Base-by-base conservation (phyloP, 2,329 filamentous ascomycete species). In the Colletotrichum sp. region DNA sequence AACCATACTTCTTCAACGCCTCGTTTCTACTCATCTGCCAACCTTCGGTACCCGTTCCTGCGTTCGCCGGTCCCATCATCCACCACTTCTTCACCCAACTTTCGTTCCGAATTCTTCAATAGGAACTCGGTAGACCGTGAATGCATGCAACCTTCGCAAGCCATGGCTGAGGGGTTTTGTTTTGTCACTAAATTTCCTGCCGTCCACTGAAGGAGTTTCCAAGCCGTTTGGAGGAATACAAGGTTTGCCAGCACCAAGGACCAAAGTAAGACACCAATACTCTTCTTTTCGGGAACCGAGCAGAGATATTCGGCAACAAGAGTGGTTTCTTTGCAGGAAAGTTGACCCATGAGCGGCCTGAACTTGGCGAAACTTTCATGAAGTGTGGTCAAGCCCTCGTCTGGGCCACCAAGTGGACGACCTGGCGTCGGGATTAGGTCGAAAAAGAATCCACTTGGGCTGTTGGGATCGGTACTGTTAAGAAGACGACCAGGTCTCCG, bases 81-180 rank as follows among this genome's bases (percentile, higher is more conserved):
- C 15, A 26, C 52, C 3, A 1, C 52, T 0, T 26, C 24, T 57
- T 0, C 12, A 3, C 0, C 52, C 1, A 57, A 0, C 52, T 57
- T 57, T 26, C 0, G n/a, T 57, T 26, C 21, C 15, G 21, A 57
- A 16, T 12, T 57, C 52, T 21, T 1, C 12, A 26, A 24, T n/a
- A n/a, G n/a, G n/a, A n/a, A n/a, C n/a, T n/a, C n/a, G n/a, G n/a
- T n/a, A 7, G 52, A 57, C 1, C 21, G 52, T 57, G 1, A 57
- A 26, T 57, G 1, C 1, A 57, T 1, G 52, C 52, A 57, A 26
- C 52, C 52, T 57, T 57, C 52, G 52, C 52, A 57, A 1, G 0
- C 1, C 52, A 57, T 57, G 0, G 52, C 52, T 1, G 52, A 57
- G 52, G 21, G 1, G 52, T 57, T 2, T 57, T 0, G 21, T 57